Evolutionary conservation across 768 basidiomycete genomes (phyloP), one percentile per base, ranked within the genome.

Genomic region (Boletellus ananas): DNA sequence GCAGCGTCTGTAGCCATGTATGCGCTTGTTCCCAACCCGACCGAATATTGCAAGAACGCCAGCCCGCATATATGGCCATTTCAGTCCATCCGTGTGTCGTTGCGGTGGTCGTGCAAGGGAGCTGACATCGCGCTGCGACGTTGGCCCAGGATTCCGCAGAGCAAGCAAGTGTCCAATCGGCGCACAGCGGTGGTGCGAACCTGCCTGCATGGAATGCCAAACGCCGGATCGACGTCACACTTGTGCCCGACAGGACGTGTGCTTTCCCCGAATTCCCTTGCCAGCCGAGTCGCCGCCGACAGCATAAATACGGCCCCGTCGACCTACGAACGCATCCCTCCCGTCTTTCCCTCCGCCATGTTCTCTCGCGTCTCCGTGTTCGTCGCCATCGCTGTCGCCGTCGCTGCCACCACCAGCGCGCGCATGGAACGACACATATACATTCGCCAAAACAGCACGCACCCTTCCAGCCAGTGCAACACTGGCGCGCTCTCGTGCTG

Each of bases 221-320:
- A 23, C 5, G 5, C 23, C 5, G 23, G 23, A 23, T 23, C 34
- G 33, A 53, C 57, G 57, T 61, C 57, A 62, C 45, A n/a, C n/a
- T n/a, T n/a, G n/a, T n/a, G 31, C 27, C 20, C 8, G 11, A 23
- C 23, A 23, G 23, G 23, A 23, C 23, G 23, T 23, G 23, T 5
- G 23, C 23, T 23, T 23, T 29, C 7, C 29, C 20, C 21, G 34
- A 43, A 23, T 23, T 23, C 46, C 38, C 20, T 41, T 41, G 23
- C 40, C 16, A 41, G 40, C 40, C 40, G n/a, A 10, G 16, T 14
- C 36, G 18, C 25, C 43, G 7, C 44, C 31, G 41, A 56, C 48
- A 12, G 46, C 55, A 59, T 63, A 64, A 63, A 63, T 64, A 61
- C 60, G 17, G 49, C 31, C n/a, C 12, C 41, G 11, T 21, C 31